Base-by-base conservation (phyloP, 768 basidiomycete species). In the Russula sp. region DNA sequence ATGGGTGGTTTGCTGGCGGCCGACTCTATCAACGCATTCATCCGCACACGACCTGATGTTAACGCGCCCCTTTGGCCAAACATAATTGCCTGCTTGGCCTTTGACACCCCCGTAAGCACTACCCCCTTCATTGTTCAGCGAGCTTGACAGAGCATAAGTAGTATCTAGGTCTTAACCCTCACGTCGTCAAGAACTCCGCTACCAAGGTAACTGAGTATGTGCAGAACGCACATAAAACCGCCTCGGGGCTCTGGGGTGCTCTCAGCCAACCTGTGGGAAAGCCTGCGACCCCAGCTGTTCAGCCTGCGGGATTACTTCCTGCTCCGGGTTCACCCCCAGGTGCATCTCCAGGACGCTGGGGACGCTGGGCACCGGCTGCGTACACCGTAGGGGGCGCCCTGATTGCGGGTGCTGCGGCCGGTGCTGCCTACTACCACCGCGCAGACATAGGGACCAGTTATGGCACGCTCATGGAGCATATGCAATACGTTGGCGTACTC, bases 1-100 rank as follows among this genome's bases (percentile, higher is more conserved):
- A 97, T 97, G 94, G 94, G 94, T 22, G 94, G 94, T 2, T 75
- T 97, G 22, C 79, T 98, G 2, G 87, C 87, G 32, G 91, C 94
- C 2, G 95, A 98, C 68, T 83, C 89, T 5, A 73, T 93, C 35
- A 73, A 87, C 32, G 88, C 86, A 69, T 88, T 97, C 60, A 75
- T 83, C 39, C 78, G 81, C 16, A 78, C 85, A 35, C 79, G 88
- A 22, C 84, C 88, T 6, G 85, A 90, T 65, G 75, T 75, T 53
- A 70, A 73, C 11, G 83, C 84, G 3, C 85, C 88, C 0, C 73
- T 96, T 5, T 98, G 94, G 94, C 95, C 94, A 2, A 85, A 82
- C 55, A 88, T 97, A 58, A 81, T 95, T 25, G 93, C 87, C 0
- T 86, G 85, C 64, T 76, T 93, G 50, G 87, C 93, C 7, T 96